Conservation (phyloP, 805 yeast species). For the Lipomyces anomalus region DNA sequence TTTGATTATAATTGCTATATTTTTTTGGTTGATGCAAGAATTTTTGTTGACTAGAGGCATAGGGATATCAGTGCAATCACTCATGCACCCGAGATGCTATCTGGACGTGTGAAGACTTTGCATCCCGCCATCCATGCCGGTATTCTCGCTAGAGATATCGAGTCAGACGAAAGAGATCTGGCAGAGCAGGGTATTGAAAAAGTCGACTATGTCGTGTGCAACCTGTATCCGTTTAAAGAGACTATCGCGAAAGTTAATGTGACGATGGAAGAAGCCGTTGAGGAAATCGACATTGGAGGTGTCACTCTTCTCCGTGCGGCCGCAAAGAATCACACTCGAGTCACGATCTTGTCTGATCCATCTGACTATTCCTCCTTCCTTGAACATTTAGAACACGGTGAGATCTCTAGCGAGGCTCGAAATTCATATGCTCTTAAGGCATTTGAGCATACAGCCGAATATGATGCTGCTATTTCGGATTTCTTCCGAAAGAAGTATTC, state of each 20-base stretch:
- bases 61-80: slow-evolving; percentile 85
- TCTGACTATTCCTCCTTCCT: slow-evolving; percentile 83
- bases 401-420: slow-evolving; percentile 65
- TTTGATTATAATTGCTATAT: too few species aligned
- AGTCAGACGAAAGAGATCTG: slow-evolving; percentile 83
- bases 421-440: slow-evolving; percentile 81
- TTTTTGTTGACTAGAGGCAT: not conserved
- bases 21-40: not conserved
- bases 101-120: slow-evolving; percentile 96
- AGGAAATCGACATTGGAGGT: slow-evolving; percentile 97
- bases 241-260: slow-evolving; percentile 93
- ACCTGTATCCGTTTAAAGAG: slow-evolving; percentile 96
- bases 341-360: slow-evolving; percentile 92
- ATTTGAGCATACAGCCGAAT: slow-evolving; percentile 96
- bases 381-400: slow-evolving; percentile 67
- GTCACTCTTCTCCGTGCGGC: slow-evolving; percentile 97
- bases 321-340: slow-evolving; percentile 96
- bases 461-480: slow-evolving; percentile 92
- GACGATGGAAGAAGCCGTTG: slow-evolving; percentile 95
- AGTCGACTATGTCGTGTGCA: slow-evolving; percentile 95
- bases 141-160: slow-evolving; percentile 89
- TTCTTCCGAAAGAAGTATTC: slow-evolving; percentile 96
- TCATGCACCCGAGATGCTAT: slow-evolving; percentile 98
- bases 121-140: slow-evolving; percentile 99
- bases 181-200: slow-evolving; percentile 85